Percentiles rank a stretch among this genome's conserved stretches.
Conservation (phyloP, 257 asterid species). For the Fraxinus americana region DNA sequence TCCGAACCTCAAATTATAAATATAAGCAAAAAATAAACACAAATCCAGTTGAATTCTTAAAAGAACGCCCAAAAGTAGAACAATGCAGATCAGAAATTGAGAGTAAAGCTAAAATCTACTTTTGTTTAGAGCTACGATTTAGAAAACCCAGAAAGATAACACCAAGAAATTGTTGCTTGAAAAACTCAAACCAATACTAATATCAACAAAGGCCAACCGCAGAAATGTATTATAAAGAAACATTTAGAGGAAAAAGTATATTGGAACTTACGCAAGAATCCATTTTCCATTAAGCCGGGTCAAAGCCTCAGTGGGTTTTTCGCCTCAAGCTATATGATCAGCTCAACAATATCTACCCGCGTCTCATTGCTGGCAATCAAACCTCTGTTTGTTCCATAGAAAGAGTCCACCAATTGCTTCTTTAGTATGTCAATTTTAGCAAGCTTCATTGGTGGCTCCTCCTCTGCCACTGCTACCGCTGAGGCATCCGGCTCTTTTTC, state of each 20-base stretch:
- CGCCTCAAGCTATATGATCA: conserved; percentile 78
- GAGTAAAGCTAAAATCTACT: too few species aligned
- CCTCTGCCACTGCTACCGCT: conserved; percentile 46
- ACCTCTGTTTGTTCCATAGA: conserved; percentile 82
- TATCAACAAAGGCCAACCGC: not conserved
- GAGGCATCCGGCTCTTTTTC: conserved; percentile 33
- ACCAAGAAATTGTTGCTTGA: not conserved
- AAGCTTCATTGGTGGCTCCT: conserved; percentile 30
- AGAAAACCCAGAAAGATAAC: too few species aligned
- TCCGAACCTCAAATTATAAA: too few species aligned
- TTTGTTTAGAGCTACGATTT: too few species aligned
- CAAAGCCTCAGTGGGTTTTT: conserved; percentile 79
- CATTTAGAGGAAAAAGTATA: not conserved
- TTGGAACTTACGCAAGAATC: conserved; percentile 75
- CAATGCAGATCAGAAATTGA: too few species aligned
- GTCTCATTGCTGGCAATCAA: conserved; percentile 80
- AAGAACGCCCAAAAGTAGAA: too few species aligned
- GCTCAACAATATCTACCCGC: conserved; percentile 82
- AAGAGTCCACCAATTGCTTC: conserved; percentile 66
- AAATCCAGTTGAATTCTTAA: too few species aligned
- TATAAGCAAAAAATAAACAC: too few species aligned
- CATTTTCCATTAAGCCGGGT: conserved; percentile 85
- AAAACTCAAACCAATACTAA: not conserved
- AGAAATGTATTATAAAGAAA: not conserved
- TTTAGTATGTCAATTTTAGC: conserved; percentile 58